Evolutionary conservation across 2,329 filamentous ascomycete species (phyloP), one percentile per base, ranked within the genome.

Genomic region (Spiromastix sp.): DNA sequence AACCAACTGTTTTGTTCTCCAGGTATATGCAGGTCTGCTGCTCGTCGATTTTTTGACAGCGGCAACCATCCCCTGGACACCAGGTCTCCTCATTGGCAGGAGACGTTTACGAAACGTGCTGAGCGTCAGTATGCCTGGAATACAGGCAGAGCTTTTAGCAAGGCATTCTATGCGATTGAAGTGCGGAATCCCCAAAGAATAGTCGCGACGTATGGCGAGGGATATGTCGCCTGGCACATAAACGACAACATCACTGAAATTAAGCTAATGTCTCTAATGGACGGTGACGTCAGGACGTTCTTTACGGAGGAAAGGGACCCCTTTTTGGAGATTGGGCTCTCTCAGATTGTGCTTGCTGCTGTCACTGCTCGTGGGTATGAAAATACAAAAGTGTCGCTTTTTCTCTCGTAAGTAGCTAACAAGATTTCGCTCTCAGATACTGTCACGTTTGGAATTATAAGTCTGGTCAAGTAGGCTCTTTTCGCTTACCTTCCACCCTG

Each of bases 401-500:
- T 39, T 2, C 32, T 30, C 5, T 22, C 4, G 0, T 12, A 40
- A 6, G 11, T 48, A 16, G 40, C 40, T 1, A 42, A 4, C 12
- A 28, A 28, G 5, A 28, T 28, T 17, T 17, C 36, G 3, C 21
- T 41, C 4, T 39, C 21, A 56, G 53, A 18, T 47, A 48, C 19
- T 58, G 54, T 27, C 44, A 55, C 40, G 46, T 50, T n/a, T 59
- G 54, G 52, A 40, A 51, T 27, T 30, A 51, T 11, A 16, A 40
- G 9, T 48, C 47, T 2, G 39, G 45, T 11, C 39, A 48, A 12
- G 21, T 43, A 17, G 38, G 37, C 15, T 42, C 30, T 7, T 50
- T 59, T 26, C 55, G 53, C 17, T 17, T 59, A n/a, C 45, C 53
- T 7, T 51, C 48, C 2, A 8, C 37, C 6, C 11, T 34, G 25